Base-by-base conservation (phyloP, 352 stramenopile species). In the Phytophthora ramorum region DNA sequence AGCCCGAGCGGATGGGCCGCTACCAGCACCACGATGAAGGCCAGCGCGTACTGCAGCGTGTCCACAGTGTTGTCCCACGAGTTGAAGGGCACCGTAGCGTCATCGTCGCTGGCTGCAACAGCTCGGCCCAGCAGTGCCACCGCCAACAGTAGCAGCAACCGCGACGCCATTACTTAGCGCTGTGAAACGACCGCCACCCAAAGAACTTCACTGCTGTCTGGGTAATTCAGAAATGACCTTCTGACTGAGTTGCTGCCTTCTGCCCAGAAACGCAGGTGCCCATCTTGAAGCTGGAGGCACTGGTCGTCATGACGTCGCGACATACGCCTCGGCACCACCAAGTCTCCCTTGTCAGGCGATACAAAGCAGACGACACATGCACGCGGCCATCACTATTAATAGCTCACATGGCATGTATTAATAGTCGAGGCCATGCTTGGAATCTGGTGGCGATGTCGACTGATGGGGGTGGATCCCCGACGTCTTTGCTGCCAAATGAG, bases 11-110 rank as follows among this genome's bases (percentile, higher is more conserved):
- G 67, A 28, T 75, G 67, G 1, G 58, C 53, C 2, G 73, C 75
- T 38, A 79, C 57, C 24, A 88, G 67, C 48, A 90, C 79, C 44
- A 90, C 75, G 20, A 87, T 58, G 64, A 90, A 90, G 45, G 60
- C 75, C 19, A 85, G 47, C 0, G 71, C 66, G 56, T 85, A 69
- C 44, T 75, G 63, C 22, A 90, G 67, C 56, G 81, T 85, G 63
- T 85, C 71, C 10, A 75, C 60, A 3, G 75, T 73, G 48, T 73
- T 69, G n/a, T 56, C 58, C 53, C 53, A 68, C 16, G 66, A 80
- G 51, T 73, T 74, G 53, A 89, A 89, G 6, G 80, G 80, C 30
- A 83, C 61, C 7, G 59, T 66, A 8, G 57, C 51, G 48, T 73
- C 63, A 34, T 63, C 69, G 4, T 57, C 66, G 43, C 10, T 38